A percentile compares a stretch with the other conserved stretches of the same genome.
These are phyloP conservation scores for Inonotus hispidus DNA, from an alignment of 1,284 basidiomycete species.

Conservation along the genomic window DNA sequence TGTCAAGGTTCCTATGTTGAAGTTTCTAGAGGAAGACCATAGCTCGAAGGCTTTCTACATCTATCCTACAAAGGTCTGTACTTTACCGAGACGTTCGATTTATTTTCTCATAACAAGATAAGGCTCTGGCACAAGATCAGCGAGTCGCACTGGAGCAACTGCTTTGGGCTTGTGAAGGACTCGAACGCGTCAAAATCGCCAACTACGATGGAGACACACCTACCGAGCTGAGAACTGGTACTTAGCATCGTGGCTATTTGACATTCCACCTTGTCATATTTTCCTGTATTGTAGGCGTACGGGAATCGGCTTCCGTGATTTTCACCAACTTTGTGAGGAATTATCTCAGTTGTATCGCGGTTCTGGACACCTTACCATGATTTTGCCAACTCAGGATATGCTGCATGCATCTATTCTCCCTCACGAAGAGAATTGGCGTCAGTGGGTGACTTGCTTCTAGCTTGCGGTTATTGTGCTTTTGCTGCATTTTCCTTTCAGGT, in stretches of 20 bases:
- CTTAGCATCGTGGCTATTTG: constrained; percentile 10
- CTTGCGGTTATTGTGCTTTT: constrained; percentile 13
- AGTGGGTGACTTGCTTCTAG: constrained; percentile 33
- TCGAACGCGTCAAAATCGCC: constrained; percentile 51
- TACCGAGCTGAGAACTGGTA: constrained; percentile 55
- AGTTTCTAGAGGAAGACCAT: constrained; percentile 58
- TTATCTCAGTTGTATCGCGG: background rate
- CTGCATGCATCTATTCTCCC: constrained; percentile 84
- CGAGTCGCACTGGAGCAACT: constrained; percentile 63
- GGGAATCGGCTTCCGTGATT: constrained; percentile 62
- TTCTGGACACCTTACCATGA: background rate
- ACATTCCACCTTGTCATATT: background rate
- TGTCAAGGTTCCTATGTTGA: constrained; percentile 67
- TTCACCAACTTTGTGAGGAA: constrained; percentile 71
- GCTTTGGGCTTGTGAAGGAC: constrained; percentile 53
- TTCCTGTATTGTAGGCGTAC: constrained; percentile 41
- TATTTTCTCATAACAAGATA: constrained; percentile 1
- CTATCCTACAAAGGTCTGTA: constrained; percentile 78
- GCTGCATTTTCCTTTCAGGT: constrained; percentile 36
- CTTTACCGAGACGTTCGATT: background rate
- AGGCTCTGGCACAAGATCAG: constrained; percentile 91
- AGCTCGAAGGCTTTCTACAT: constrained; percentile 76
- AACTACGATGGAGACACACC: constrained; percentile 91
- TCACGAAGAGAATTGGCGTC: constrained; percentile 80
- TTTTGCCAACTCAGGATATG: constrained; percentile 61